These are phyloP conservation scores for Paecilomyces sp. DNA, from an alignment of 2,329 filamentous ascomycete species.

Conservation along the genomic window DNA sequence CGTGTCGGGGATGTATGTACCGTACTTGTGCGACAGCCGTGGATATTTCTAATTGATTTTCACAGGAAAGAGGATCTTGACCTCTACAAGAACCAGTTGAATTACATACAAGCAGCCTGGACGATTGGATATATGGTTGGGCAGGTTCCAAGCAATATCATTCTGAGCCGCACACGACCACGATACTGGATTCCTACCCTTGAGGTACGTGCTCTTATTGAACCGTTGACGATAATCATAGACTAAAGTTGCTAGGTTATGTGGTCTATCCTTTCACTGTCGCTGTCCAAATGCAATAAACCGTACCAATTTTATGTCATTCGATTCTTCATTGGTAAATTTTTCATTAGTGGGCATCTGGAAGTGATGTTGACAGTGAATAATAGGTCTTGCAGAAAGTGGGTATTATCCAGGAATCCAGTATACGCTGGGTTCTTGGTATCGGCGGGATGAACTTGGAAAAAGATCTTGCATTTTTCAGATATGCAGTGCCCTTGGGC, in stretches of 20 bases:
- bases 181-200: constrained; percentile 43
- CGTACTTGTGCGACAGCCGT: background rate
- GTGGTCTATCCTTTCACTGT: constrained; percentile 45
- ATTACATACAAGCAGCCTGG: constrained; percentile 51
- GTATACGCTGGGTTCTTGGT: constrained; percentile 47
- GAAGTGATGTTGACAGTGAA: background rate
- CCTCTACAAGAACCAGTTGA: constrained; percentile 49
- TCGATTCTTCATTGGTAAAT: constrained; percentile 42
- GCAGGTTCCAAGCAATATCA: constrained; percentile 45
- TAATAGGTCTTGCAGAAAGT: constrained; percentile 11
- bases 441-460: constrained; percentile 43
- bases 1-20: constrained; percentile 38
- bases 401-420: constrained; percentile 49
- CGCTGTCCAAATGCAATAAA: constrained; percentile 32
- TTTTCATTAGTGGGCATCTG: background rate
- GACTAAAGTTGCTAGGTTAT: constrained; percentile 23
- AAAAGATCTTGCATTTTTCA: constrained; percentile 49
- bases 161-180: constrained; percentile 43
- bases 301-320: constrained; percentile 40
- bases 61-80: constrained; percentile 47
- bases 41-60: background rate
- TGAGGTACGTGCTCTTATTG: constrained; percentile 25
- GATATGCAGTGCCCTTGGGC: constrained; percentile 38
- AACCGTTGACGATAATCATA: background rate
- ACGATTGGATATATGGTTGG: constrained; percentile 55